Evolutionary conservation across 106 monocot species (phyloP), one percentile per base, ranked within the genome.

Genomic region (Gastrodia elata): DNA sequence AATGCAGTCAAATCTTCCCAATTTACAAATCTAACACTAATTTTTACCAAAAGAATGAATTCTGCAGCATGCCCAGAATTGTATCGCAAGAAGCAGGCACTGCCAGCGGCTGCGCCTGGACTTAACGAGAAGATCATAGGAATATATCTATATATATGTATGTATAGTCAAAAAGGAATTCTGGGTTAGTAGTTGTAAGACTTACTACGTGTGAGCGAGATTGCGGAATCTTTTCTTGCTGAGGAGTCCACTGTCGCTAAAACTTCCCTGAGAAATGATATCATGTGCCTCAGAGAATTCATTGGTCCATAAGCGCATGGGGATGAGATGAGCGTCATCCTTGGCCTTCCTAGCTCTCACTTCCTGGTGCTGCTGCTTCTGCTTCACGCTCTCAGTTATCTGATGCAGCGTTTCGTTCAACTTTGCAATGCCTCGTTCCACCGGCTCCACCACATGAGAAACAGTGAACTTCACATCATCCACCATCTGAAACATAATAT

Each of bases 381-480:
- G 79, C 77, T 88, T 98, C 79, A 98, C 83, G 65, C 85, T 91
- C 65, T 93, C 84, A 41, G 98, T 93, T 79, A 98, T 93, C 27
- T 91, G 86, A 68, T 91, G 85, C 76, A 98, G 77, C 6, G 88
- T 88, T 70, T 85, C 72, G 38, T 93, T 98, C 79, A 93, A 87
- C 39, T 39, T 83, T 32, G 98, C 79, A 68, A 98, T 83, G 10
- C 98, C 85, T 59, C 98, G 81, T 70, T 98, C 98, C 33, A 98
- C 75, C 39, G 98, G 93, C 76, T 91, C 98, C 10, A 93, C 93
- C 8, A 93, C 98, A 74, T 98, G 98, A 8, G 98, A 98, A 68
- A 98, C 93, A 5, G 97, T 98, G 64, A 79, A 98, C 61, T 83
- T 93, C 9, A 98, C 97, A 74, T 98, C 97, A 70, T 93, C 93